Evolutionary conservation across 106 monocot species (phyloP), one percentile per base, ranked within the genome.

Genomic region (Posidonia australis): DNA sequence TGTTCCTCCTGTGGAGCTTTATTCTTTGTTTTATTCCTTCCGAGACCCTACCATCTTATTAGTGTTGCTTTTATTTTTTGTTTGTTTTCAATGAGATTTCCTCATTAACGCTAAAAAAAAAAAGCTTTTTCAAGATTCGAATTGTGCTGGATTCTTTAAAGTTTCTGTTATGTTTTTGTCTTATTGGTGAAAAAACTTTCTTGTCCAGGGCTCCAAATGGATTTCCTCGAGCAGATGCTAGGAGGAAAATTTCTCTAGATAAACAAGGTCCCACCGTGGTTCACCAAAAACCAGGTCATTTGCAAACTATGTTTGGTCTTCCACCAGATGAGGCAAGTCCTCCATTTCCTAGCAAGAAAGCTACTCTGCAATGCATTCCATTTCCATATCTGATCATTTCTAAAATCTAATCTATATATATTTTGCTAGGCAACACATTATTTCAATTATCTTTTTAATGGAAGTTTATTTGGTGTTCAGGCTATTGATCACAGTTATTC

Each of bases 401-500:
- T 17, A n/a, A 3, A 49, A 17, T 49, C 14, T 16, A 49, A 49
- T n/a, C 3, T 13, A 10, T 17, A 13, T 26, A 31, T 58, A 26
- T 58, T 28, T 58, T 58, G 58, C 11, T 5, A 10, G 22, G 5
- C 14, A 36, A 36, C 36, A 36, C 36, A 36, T 36, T 36, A 36
- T 36, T 2, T 36, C 7, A 2, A 36, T 36, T 36, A 36, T 36
- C 36, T 36, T 36, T 7, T 36, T 2, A 36, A 4, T 2, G 19
- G 10, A 44, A 7, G 21, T 42, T 12, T 20, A 32, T 44, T 46
- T 69, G 28, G 74, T 0, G 69, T 67, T 71, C 77, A 98, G 98
- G 83, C 63, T 68, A 73, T 63, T 70, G 98, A 85, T 29, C 87
- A 91, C 71, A 98, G 87, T 78, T 98, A 98, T 79, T 98, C 98